Evolutionary conservation across 75 land plant genomes (phyloP), one percentile per base, ranked within the genome.

Genomic region (Selaginella tamariscina): DNA sequence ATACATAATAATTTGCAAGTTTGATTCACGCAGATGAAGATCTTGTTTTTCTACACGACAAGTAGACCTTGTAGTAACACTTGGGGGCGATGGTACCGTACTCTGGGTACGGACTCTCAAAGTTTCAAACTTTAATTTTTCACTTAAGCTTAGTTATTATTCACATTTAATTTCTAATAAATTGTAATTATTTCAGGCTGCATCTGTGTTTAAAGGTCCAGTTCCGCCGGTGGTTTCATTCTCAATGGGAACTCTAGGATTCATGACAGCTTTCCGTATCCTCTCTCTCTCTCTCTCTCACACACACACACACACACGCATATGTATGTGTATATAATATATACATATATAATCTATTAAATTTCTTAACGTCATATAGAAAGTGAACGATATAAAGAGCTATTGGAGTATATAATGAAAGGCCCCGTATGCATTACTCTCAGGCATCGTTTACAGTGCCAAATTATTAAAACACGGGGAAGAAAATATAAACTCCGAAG

Each of bases 21-120:
- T 55, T 60, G 15, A 33, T 64, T 11, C 1, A 18, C 28, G 31
- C 83, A 94, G 98, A 87, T 49, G 77, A 83, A 29, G 96, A 89
- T 70, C 62, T 85, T 54, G 26, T 54, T 30, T 60, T 63, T 28
- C 74, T 94, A 24, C 91, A 89, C 71, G 75, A 73, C 15, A 85
- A 73, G 86, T 89, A 68, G 98, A 94, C 32, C 83, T 94, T 75
- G 86, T 94, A n/a, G 74, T 85, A 32, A 89, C 98, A 31, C 91
- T 94, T 54, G 98, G 98, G 49, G 98, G 98, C 26, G 98, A 94
- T 83, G 98, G 98, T 56, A 94, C 98, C 22, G 91, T 94, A 32
- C 83, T 94, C 56, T 94, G 98, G 98, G 98, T 87, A 90, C 70
- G 82, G 56, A 22, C 39, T 56, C 28, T 55, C 49, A 39, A 15